Base-by-base conservation (phyloP, 306 rosid genomes). In the Lathyrus tuberosus region DNA sequence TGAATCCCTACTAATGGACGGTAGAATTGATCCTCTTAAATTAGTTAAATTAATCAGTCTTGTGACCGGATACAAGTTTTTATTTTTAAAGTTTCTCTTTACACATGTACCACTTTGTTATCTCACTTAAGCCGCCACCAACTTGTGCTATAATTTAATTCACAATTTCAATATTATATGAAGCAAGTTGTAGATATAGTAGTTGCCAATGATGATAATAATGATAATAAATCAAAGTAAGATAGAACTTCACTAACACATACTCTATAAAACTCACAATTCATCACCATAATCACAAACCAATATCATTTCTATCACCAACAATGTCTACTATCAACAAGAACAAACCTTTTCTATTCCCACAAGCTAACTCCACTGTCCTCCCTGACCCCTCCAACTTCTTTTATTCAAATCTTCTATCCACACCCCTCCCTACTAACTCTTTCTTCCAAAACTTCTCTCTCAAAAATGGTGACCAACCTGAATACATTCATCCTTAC, bases 341-440 rank as follows among this genome's bases (percentile, higher is more conserved):
- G 14, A 33, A 33, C 65, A 60, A 10, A 7, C 8, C 22, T 59
- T 59, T 59, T 59, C 7, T 59, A 1, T 59, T 59, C 43, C 65
- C 65, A 59, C 43, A 59, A 1, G 43, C 10, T 59, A n/a, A 59
- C n/a, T 59, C 65, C 0, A 31, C 65, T 59, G 65, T 59, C 24
- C 43, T 59, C 24, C 44, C 65, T 59, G 42, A 30, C 65, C 65
- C 65, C 44, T 59, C 65, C 6, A 59, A 28, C 3, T 59, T 59
- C 65, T 59, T 59, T 14, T 58, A 22, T 3, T 5, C 42, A 58
- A 58, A 58, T 33, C 6, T 58, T 0, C 64, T 58, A 30, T 59
- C 65, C 65, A 59, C 41, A 15, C 65, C 65, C 41, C 65, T 59
- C 14, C 65, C 65, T 14, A 59, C 65, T 2, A 59, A 59, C 65